Conservation (phyloP, 2,329 filamentous ascomycete genomes). For the Ampelomyces quisqualis region DNA sequence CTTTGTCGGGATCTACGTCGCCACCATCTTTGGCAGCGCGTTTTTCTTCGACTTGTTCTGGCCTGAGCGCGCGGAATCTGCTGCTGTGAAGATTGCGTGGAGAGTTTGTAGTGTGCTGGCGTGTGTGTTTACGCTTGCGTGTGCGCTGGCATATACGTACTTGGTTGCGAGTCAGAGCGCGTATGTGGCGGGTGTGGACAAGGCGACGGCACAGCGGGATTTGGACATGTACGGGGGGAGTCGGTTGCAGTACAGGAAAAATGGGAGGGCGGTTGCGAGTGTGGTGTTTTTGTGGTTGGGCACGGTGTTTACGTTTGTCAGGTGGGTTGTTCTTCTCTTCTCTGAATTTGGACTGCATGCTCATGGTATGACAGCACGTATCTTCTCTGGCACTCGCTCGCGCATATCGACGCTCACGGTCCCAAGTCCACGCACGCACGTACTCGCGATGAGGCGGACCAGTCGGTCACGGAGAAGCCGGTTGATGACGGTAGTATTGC, state of each 20-base stretch:
- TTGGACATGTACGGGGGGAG: conserved; percentile 42
- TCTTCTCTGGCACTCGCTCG: conserved; percentile 43
- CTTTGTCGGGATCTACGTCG: conserved; percentile 59
- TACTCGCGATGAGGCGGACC: conserved; percentile 12
- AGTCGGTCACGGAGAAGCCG: conserved; percentile 11
- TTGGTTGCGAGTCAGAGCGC: conserved; percentile 53
- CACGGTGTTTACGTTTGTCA: conserved; percentile 51
- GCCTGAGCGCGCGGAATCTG: conserved; percentile 56
- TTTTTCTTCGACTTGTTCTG: conserved; percentile 66
- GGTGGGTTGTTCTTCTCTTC: conserved; percentile 30
- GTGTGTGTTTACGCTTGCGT: conserved; percentile 50
- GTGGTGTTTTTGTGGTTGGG: conserved; percentile 58
- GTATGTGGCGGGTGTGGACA: conserved; percentile 48
- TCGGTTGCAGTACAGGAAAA: conserved; percentile 51
- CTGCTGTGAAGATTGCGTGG: conserved; percentile 56
- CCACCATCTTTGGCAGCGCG: conserved; percentile 59
- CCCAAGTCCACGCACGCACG: conserved; percentile 44
- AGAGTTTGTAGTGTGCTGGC: conserved; percentile 54
- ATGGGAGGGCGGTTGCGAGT: conserved; percentile 53
- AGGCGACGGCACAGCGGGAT: conserved; percentile 32
- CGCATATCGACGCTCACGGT: conserved; percentile 43
- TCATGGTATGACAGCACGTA: conserved; percentile 33
- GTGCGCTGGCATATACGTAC: conserved; percentile 54
- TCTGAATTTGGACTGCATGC: neutral
- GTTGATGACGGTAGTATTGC: conserved; percentile 2